Conservation (phyloP, 2,329 filamentous ascomycete genomes). For the Orbilia blumenaviensis region DNA sequence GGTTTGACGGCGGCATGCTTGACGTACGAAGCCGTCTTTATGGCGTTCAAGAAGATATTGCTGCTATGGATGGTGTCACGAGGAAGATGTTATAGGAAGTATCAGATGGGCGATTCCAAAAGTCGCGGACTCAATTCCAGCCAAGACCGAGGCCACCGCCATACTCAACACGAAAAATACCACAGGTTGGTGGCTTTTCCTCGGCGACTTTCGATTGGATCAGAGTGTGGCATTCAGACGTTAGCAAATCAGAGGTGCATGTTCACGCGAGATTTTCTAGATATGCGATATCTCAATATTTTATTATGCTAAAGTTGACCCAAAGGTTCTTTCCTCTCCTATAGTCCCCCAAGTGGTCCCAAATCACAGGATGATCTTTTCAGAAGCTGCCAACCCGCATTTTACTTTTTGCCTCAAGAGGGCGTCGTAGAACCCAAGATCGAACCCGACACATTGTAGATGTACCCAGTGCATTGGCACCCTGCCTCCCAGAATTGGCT, state of each 20-base stretch:
- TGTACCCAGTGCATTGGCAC: conserved; percentile 48
- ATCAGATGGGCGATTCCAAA: neutral
- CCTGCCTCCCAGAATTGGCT: neutral
- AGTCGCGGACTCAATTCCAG: neutral
- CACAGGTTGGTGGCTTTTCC: too few relatives aligned
- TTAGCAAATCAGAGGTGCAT: too few relatives aligned
- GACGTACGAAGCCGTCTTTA: neutral
- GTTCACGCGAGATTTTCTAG: too few relatives aligned
- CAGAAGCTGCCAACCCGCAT: neutral
- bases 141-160: neutral
- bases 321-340: neutral
- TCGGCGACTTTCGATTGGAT: too few relatives aligned
- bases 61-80: neutral
- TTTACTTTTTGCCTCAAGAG: conserved; percentile 22
- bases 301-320: too few relatives aligned
- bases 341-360: neutral
- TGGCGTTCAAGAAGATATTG: neutral
- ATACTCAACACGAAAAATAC: conserved; percentile 32
- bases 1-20: conserved; percentile 34
- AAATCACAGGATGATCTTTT: neutral
- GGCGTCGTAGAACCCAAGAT: conserved; percentile 19
- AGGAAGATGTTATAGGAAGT: neutral
- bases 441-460: conserved; percentile 40
- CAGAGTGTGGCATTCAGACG: too few relatives aligned
- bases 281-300: too few relatives aligned